phyloP scores from a whole-genome alignment of 208 protist genomes.

The Naegleria lovaniensis region DNA sequence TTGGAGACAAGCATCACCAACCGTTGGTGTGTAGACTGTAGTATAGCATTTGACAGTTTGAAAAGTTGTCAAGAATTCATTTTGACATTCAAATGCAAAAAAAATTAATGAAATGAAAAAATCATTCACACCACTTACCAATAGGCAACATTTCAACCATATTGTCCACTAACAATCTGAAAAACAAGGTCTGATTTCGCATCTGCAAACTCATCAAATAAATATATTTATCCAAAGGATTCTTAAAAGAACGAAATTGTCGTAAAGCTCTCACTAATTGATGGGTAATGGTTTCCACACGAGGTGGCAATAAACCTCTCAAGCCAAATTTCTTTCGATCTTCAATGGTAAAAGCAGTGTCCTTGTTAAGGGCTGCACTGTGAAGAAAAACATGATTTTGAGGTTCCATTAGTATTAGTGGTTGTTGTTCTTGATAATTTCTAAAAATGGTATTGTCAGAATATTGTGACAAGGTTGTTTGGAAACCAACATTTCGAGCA shows the following conservation, averaged over 20 bases:
- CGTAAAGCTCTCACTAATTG: conserved; percentile 18
- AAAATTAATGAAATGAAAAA: no score
- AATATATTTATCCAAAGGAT: conserved; percentile 46
- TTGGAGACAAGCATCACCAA: conserved; percentile 81
- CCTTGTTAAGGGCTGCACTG: not conserved
- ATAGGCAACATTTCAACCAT: conserved; percentile 55
- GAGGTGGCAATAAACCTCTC: not conserved
- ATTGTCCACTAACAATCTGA: conserved; percentile 48
- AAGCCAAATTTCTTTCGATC: not conserved
- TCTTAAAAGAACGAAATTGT: conserved; percentile 9
- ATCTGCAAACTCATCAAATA: conserved; percentile 50
- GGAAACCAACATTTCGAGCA: no score
- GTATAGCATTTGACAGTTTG: no score
- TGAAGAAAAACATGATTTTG: not conserved
- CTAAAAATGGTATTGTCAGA: no score
- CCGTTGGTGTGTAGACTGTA: conserved; percentile 21
- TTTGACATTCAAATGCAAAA: no score
- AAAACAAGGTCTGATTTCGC: conserved; percentile 67
- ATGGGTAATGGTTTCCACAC: not conserved
- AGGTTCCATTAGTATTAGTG: not conserved
- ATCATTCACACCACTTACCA: not conserved
- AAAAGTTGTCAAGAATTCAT: not conserved
- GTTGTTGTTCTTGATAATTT: no score
- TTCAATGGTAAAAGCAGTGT: not conserved
- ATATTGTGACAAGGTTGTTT: no score